Percentiles rank a stretch among this genome's conserved stretches.
Conservation (phyloP, 768 basidiomycete genomes). For the Russula foetens region DNA sequence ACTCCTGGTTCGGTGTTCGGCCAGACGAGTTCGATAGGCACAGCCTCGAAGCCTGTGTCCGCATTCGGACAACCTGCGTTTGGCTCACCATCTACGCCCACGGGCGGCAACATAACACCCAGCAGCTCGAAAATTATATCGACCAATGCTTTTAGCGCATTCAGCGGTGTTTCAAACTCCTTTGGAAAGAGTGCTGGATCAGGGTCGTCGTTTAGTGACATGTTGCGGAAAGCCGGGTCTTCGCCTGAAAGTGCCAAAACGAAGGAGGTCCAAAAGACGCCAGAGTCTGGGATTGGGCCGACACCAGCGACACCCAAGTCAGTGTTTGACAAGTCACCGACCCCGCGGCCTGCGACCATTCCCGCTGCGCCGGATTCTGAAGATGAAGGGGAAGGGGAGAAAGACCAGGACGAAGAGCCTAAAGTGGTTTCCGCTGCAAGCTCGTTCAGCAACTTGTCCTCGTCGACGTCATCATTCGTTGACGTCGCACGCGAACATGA, state of each 20-base stretch:
- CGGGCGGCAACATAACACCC: conserved; percentile 8
- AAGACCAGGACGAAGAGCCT: not conserved
- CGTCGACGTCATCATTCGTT: conserved; percentile 16
- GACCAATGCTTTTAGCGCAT: conserved; percentile 35
- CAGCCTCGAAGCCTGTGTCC: conserved; percentile 5
- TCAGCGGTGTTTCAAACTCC: conserved; percentile 27
- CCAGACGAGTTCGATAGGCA: conserved; percentile 23
- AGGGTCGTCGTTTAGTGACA: conserved; percentile 50
- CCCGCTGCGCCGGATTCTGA: not conserved
- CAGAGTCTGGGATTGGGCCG: not conserved
- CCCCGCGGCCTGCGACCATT: conserved; percentile 3
- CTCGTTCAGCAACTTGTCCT: conserved; percentile 11
- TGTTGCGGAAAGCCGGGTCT: conserved; percentile 36
- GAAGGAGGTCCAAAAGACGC: not conserved
- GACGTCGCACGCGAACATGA: conserved; percentile 15
- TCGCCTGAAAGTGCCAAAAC: conserved; percentile 2
- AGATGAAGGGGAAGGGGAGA: conserved; percentile 1
- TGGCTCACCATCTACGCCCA: conserved; percentile 23
- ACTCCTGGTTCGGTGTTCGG: conserved; percentile 31
- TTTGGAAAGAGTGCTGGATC: conserved; percentile 37
- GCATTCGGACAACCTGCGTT: conserved; percentile 35
- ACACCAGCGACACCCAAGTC: not conserved
- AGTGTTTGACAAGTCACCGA: conserved; percentile 5
- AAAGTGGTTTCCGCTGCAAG: conserved; percentile 9
- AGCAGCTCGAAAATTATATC: conserved; percentile 24